These are phyloP conservation scores for Cyberlindnera galapagoensis DNA, from an alignment of 805 yeast species.

Conservation along the genomic window DNA sequence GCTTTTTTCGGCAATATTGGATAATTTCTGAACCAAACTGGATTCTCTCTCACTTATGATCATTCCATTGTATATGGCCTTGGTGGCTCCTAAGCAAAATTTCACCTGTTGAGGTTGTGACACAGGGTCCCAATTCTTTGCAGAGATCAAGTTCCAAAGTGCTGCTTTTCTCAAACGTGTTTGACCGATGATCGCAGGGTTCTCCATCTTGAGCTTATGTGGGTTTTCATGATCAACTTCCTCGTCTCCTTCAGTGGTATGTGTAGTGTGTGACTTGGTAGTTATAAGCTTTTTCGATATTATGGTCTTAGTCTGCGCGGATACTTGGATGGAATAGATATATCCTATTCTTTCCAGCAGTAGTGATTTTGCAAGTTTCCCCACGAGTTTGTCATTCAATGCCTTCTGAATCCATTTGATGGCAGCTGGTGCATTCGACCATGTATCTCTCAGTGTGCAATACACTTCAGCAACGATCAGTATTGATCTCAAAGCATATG, in stretches of 20 bases:
- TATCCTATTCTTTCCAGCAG: constrained; percentile 48
- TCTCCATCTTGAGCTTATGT: constrained; percentile 32
- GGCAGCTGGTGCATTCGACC: constrained; percentile 37
- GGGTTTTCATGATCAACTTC: constrained; percentile 14
- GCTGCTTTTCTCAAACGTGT: constrained; percentile 68
- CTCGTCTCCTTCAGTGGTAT: constrained; percentile 9
- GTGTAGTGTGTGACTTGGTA: constrained; percentile 4
- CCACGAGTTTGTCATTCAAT: constrained; percentile 39
- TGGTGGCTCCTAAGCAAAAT: constrained; percentile 25
- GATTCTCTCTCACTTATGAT: constrained; percentile 18
- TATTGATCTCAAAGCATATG: constrained; percentile 65
- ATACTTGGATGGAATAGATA: constrained; percentile 40
- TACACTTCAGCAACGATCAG: constrained; percentile 68
- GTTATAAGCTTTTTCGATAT: constrained; percentile 23
- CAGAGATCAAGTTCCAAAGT: constrained; percentile 70
- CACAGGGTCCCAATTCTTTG: constrained; percentile 55
- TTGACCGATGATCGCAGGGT: constrained; percentile 41
- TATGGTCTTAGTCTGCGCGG: constrained; percentile 29
- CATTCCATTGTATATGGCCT: constrained; percentile 23
- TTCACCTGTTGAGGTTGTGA: constrained; percentile 24
- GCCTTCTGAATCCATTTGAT: constrained; percentile 39
- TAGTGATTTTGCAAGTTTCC: constrained; percentile 40
- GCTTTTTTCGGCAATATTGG: constrained; percentile 1
- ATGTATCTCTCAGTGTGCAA: constrained; percentile 33
- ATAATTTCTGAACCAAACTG: constrained; percentile 14